A percentile compares a stretch with the other conserved stretches of the same genome.
Evolutionary conservation across 2,329 filamentous ascomycete species (phyloP).

Genomic region (Calonectria fujianensis): DNA sequence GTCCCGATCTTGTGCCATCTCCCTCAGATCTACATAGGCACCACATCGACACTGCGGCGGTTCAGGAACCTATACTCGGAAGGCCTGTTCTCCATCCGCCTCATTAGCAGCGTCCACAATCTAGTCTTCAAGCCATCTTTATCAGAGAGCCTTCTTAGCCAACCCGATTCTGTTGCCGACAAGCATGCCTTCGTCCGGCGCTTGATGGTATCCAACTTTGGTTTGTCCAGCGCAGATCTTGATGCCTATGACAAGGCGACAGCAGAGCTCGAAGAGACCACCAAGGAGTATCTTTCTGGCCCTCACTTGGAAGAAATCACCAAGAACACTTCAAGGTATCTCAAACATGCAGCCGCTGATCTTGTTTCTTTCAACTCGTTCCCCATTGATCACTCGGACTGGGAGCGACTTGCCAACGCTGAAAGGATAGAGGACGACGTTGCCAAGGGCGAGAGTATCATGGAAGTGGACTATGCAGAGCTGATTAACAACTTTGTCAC

Average conservation of each 20-base stretch:
- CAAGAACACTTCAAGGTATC: slow-evolving; percentile 41
- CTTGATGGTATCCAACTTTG: slow-evolving; percentile 59
- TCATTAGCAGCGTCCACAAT: slow-evolving; percentile 59
- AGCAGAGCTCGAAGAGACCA: slow-evolving; percentile 54
- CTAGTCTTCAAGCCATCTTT: slow-evolving; percentile 60
- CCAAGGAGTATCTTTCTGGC: slow-evolving; percentile 54
- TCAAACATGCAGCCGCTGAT: slow-evolving; percentile 59
- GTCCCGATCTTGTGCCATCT: slow-evolving; percentile 61
- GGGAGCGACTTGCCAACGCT: slow-evolving; percentile 61
- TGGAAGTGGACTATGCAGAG: slow-evolving; percentile 60
- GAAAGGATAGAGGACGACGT: slow-evolving; percentile 55
- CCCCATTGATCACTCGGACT: slow-evolving; percentile 61
- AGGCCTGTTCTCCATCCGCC: slow-evolving; percentile 60
- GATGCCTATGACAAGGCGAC: slow-evolving; percentile 57
- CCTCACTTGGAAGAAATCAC: slow-evolving; percentile 52
- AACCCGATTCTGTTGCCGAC: slow-evolving; percentile 54
- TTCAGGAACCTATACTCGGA: slow-evolving; percentile 58
- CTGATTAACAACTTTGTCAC: slow-evolving; percentile 61
- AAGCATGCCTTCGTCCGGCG: slow-evolving; percentile 51
- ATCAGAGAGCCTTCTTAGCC: slow-evolving; percentile 54
- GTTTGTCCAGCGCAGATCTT: slow-evolving; percentile 55
- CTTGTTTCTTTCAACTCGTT: slow-evolving; percentile 63
- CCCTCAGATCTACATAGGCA: slow-evolving; percentile 56
- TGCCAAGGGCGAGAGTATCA: slow-evolving; percentile 50
- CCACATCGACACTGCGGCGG: slow-evolving; percentile 55